Conservation (phyloP, 2,329 filamentous ascomycete species). For the Trematosphaeria pertusa region DNA sequence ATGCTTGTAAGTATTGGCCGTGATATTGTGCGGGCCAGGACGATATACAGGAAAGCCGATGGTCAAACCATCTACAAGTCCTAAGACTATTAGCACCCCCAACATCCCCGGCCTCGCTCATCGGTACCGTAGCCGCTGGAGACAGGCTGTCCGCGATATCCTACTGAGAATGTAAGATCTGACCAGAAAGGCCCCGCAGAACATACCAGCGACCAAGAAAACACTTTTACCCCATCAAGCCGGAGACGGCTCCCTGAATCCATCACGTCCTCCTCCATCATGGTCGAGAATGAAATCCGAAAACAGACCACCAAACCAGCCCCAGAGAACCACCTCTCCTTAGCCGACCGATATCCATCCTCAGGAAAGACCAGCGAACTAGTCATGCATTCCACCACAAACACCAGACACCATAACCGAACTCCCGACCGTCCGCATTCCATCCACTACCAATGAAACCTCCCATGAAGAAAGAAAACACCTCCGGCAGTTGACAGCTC, state of each 20-base stretch:
- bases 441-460: not conserved
- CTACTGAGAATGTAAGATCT: conserved; percentile 26
- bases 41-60: conserved; percentile 1
- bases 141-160: conserved; percentile 6
- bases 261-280: conserved; percentile 5
- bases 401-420: not conserved
- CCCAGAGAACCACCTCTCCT: not conserved
- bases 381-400: not conserved
- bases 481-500: conserved; percentile 6
- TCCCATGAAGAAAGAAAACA: conserved; percentile 3
- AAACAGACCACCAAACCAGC: not conserved
- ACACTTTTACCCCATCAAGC: conserved; percentile 5
- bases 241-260: not conserved
- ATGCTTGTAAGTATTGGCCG: conserved; percentile 9
- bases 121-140: not conserved
- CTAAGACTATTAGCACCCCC: conserved; percentile 19
- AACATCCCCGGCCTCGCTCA: conserved; percentile 1
- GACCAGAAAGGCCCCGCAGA: conserved; percentile 22
- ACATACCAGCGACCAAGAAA: conserved; percentile 22
- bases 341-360: too few species aligned
- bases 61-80: conserved; percentile 2
- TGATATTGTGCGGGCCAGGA: conserved; percentile 11
- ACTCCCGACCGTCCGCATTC: not conserved
- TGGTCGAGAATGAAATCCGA: not conserved
- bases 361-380: not conserved